Conservation (phyloP, 2,329 filamentous ascomycete genomes). For the Ophiostoma perfectum region DNA sequence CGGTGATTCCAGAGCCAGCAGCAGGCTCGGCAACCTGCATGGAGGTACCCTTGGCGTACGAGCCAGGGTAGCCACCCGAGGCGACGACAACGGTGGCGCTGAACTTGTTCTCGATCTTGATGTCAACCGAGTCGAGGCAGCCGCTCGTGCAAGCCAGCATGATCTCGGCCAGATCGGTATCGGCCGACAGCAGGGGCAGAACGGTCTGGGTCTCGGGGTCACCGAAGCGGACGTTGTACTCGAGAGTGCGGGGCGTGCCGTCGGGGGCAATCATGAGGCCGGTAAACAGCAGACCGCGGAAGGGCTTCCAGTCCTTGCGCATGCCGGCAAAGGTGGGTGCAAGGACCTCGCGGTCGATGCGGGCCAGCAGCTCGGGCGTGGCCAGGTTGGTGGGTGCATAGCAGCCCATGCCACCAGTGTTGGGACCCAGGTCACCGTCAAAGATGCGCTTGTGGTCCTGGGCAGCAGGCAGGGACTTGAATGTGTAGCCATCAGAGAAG, state of each 20-base stretch:
- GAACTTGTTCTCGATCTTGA: constrained; percentile 64
- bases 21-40: constrained; percentile 47
- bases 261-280: constrained; percentile 86
- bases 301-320: constrained; percentile 69
- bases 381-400: constrained; percentile 86
- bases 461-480: constrained; percentile 77
- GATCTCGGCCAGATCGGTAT: constrained; percentile 80
- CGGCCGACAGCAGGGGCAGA: constrained; percentile 66
- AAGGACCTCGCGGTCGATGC: constrained; percentile 76
- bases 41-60: constrained; percentile 71
- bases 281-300: constrained; percentile 73
- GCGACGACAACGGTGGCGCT: constrained; percentile 92
- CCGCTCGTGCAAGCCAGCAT: constrained; percentile 80
- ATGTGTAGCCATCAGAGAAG: constrained; percentile 83
- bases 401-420: constrained; percentile 97
- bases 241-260: constrained; percentile 70
- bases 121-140: constrained; percentile 62
- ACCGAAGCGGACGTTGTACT: constrained; percentile 91
- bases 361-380: constrained; percentile 66
- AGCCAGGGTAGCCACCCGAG: constrained; percentile 81
- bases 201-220: constrained; percentile 89
- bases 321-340: constrained; percentile 86
- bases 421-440: constrained; percentile 83
- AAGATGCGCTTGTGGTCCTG: constrained; percentile 96
- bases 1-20: constrained; percentile 52